A percentile compares a stretch with the other conserved stretches of the same genome.
These are phyloP conservation scores for Penicillium paxilli DNA, from an alignment of 495 filamentous ascomycete species.

Conservation along the genomic window DNA sequence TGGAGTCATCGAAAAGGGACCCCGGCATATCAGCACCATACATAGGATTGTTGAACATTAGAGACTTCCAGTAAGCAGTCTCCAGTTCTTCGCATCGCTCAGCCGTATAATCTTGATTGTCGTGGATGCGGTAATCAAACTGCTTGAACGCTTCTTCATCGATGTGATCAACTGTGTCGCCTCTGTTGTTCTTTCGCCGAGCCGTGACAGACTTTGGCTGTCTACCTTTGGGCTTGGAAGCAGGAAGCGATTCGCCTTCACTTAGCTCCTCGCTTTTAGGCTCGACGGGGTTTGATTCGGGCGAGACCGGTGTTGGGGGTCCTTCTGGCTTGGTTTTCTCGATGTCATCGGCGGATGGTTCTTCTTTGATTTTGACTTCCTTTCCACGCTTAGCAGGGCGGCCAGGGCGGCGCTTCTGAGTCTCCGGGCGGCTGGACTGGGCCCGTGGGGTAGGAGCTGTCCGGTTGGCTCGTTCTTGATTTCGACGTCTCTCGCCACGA, in stretches of 20 bases:
- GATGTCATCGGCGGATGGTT: slow-evolving; percentile 39
- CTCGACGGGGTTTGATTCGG: slow-evolving; percentile 47
- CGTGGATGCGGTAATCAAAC: slow-evolving; percentile 85
- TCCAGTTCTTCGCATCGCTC: slow-evolving; percentile 94
- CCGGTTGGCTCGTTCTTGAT: slow-evolving; percentile 60
- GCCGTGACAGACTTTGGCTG: slow-evolving; percentile 63
- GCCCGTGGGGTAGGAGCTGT: slow-evolving; percentile 35
- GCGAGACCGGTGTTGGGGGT: slow-evolving; percentile 56
- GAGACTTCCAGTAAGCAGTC: slow-evolving; percentile 89
- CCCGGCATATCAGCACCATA: slow-evolving; percentile 98
- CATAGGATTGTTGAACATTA: slow-evolving; percentile 90
- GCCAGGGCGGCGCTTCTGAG: slow-evolving; percentile 48
- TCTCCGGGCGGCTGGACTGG: slow-evolving; percentile 32
- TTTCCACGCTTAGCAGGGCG: slow-evolving; percentile 45
- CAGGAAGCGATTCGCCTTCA: slow-evolving; percentile 50
- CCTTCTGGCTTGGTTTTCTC: slow-evolving; percentile 43
- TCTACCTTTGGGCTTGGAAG: slow-evolving; percentile 48
- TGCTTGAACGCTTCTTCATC: slow-evolving; percentile 85
- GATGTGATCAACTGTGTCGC: slow-evolving; percentile 66
- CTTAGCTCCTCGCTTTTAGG: slow-evolving; percentile 49
- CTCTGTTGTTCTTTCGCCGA: slow-evolving; percentile 77
- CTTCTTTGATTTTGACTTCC: slow-evolving; percentile 48
- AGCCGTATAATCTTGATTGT: slow-evolving; percentile 78
- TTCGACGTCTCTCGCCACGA: slow-evolving; percentile 82
- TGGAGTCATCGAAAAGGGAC: slow-evolving; percentile 87